Base-by-base conservation (phyloP, 768 basidiomycete species). In the Jaapia argillacea region DNA sequence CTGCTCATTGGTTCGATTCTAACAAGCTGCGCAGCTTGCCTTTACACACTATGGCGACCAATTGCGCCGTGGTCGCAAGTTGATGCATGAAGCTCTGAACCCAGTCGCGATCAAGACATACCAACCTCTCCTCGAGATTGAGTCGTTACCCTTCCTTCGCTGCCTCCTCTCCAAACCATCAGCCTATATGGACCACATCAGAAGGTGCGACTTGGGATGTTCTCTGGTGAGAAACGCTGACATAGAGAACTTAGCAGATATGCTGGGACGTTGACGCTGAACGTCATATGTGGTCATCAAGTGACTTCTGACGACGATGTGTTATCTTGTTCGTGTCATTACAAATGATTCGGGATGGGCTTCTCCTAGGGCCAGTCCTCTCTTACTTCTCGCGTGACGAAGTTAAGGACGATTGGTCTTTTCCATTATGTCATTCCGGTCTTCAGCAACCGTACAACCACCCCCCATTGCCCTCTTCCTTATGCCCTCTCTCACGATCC, bases 21-120 rank as follows among this genome's bases (percentile, higher is more conserved):
- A 33, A 33, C 28, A 10, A 10, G 16, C 28, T 33, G 10, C 28
- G 10, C 28, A 10, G 28, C 28, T 10, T 33, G 28, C 10, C 10
- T 33, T 33, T 33, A 33, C 10, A 33, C 10, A 16, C 10, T 33
- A 10, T 21, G 43, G 43, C 24, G 37, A 38, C 21, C 10, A 10
- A 7, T 10, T 62, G 1, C 63, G 65, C 2, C 64, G 63, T 62
- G 50, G 60, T 18, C 52, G 65, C 20, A 51, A 57, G 13, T 45
- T 67, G 6, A 61, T 63, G 48, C 55, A 62, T n/a, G 44, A 55
- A 4, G 57, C 56, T 43, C 62, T 66, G 24, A 62, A 61, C 1
- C 59, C 62, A 0, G 55, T 56, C 13, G 52, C 56, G 10, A 58
- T 49, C 31, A 45, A 54, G 27, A 44, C 52, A 10, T 23, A 47